Base-by-base conservation (phyloP, 1,284 basidiomycete genomes). In the Tylopilus sp. region DNA sequence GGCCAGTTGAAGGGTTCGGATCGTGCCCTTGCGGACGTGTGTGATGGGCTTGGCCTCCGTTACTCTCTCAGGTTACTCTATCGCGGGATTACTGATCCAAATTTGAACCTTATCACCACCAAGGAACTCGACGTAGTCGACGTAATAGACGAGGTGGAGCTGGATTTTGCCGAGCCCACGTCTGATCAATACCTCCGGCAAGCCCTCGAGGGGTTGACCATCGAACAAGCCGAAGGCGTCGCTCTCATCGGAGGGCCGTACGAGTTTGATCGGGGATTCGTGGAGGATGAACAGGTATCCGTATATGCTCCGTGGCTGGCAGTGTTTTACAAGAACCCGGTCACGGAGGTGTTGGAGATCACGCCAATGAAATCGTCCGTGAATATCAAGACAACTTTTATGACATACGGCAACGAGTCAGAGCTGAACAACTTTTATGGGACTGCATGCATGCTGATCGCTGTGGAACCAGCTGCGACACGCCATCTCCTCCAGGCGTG, bases 21-120 rank as follows among this genome's bases (percentile, higher is more conserved):
- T 47, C 73, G 78, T 74, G 57, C 69, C 74, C 31, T 57, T 54
- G n/a, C 63, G 24, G 72, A 74, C 0, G 48, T 45, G 1, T 58
- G 50, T 17, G 42, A 50, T 4, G 20, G 20, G 2, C 49, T 56
- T 7, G 53, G 48, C 10, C 36, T 59, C 2, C 19, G 13, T 9
- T 37, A 49, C 2, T 29, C 13, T 48, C 35, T 58, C 32, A 37
- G 36, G 17, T 14, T 50, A 3, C 17, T 49, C 15, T 58, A 55
- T 22, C 71, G 14, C 20, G 5, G 11, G 13, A 14, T 22, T 13
- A 39, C 36, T 5, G 4, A 24, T 3, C 9, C 1, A 1, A 20
- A 5, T 4, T 2, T 44, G 6, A 47, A 43, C 13, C 10, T 48
- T 7, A 8, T n/a, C 57, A 74, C 40, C 37, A 59, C 32, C 62